These are phyloP conservation scores for Monosporascus cannonballus DNA, from an alignment of 2,329 filamentous ascomycete genomes.

Conservation along the genomic window DNA sequence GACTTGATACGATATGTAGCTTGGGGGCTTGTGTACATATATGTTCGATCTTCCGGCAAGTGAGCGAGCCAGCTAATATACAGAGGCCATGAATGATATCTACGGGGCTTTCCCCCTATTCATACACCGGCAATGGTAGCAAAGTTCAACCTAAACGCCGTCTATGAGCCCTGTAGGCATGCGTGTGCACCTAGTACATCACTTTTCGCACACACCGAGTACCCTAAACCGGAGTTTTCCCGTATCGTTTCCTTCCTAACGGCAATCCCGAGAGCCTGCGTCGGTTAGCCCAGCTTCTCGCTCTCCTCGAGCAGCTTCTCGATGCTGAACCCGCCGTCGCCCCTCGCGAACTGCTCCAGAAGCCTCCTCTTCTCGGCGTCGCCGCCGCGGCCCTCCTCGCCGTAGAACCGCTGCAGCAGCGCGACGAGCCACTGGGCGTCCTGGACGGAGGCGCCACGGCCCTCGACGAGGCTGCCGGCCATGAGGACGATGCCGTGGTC, in stretches of 20 bases:
- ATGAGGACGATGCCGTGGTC: slow-evolving; percentile 78
- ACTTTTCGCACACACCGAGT: not conserved
- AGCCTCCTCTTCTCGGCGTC: slow-evolving; percentile 59
- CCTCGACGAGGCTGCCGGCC: slow-evolving; percentile 73
- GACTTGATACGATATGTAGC: too few species aligned
- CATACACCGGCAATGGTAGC: not conserved
- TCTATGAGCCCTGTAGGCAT: slow-evolving; percentile 2
- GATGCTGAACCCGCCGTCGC: slow-evolving; percentile 73
- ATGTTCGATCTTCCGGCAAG: too few species aligned
- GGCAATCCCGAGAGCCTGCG: too few species aligned
- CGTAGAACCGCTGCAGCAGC: slow-evolving; percentile 93
- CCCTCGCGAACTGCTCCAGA: slow-evolving; percentile 74
- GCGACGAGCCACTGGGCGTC: slow-evolving; percentile 88
- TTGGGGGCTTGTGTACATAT: too few species aligned
- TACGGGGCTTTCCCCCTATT: not conserved
- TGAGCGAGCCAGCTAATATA: not conserved
- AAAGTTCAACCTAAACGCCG: not conserved
- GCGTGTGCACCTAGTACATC: too few species aligned
- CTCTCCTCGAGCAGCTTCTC: slow-evolving; percentile 84
- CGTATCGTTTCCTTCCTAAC: not conserved
- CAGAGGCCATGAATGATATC: not conserved
- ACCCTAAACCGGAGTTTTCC: too few species aligned
- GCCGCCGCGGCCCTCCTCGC: slow-evolving; percentile 48
- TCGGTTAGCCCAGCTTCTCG: slow-evolving; percentile 60
- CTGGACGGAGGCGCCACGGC: slow-evolving; percentile 67